Evolutionary conservation across 2,329 filamentous ascomycete species (phyloP), one percentile per base, ranked within the genome.

Genomic region (Aspergillus aculeatinus): DNA sequence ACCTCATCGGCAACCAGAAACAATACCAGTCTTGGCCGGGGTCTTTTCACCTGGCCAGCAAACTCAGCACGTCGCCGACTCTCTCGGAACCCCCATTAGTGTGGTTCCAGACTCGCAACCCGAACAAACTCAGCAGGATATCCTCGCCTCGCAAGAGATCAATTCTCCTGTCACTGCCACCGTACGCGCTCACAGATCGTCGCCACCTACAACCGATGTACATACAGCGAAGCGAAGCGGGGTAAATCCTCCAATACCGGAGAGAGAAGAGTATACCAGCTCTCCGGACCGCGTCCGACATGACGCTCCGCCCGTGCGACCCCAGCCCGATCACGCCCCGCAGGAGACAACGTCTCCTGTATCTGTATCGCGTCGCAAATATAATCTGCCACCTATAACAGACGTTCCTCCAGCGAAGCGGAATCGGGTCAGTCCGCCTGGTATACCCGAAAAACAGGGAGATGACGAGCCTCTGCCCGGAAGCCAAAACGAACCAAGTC

Each of bases 21-120:
- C 53, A 55, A 6, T 42, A 35, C 25, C 10, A 47, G 23, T 33
- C 29, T 19, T 9, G 7, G 14, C 42, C 33, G 12, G 6, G 16
- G 5, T 9, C 16, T 44, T 16, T 19, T 44, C 39, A 12, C 47
- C 51, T 21, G 31, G 31, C 53, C 50, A 31, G 50, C 48, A 31
- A 51, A 35, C n/a, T 25, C 27, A 10, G 9, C 51, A 55, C 25
- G 57, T 58, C 42, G 27, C 27, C 27, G 69, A 69, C 51, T 73
- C 70, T 14, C 70, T 74, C 35, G 70, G 70, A 14, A 76, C 70
- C 33, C 73, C 73, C 21, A 62, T 77, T 27, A 77, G 74, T 51
- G 72, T 74, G 14, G 74, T 79, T 23, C 76, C 75, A 21, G 75
- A 79, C 50, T 79, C 77, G 2, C 76, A 78, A 42, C 72, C 73